phyloP scores from a whole-genome alignment of 352 stramenopile genomes.

The Sclerospora graminicola region DNA sequence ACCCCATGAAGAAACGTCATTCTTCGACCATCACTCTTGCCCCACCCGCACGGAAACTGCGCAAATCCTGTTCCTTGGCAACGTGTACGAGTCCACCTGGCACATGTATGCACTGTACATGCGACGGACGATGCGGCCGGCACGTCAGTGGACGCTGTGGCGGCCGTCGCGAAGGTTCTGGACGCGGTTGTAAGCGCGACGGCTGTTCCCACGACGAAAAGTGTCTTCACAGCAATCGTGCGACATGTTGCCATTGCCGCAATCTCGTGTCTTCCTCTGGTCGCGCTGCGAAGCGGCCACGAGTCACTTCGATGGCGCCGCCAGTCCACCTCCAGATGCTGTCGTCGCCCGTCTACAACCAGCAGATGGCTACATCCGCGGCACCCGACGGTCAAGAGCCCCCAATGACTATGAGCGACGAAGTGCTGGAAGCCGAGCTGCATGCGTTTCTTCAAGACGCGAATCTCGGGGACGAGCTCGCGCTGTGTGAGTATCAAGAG shows the following conservation, averaged over 20 bases:
- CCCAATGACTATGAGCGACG: neutral
- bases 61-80: constrained; percentile 62
- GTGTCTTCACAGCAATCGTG: constrained; percentile 60
- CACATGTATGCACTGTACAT: constrained; percentile 79
- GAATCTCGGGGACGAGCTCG: constrained; percentile 21
- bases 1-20: too few relatives aligned
- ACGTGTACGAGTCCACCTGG: constrained; percentile 39
- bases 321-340: too few relatives aligned
- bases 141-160: constrained; percentile 46
- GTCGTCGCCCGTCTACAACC: neutral
- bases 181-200: constrained; percentile 50
- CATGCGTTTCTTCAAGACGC: constrained; percentile 21
- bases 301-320: constrained; percentile 6
- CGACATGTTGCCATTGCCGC: constrained; percentile 68
- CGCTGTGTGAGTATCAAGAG: constrained; percentile 45
- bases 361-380: too few relatives aligned
- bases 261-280: constrained; percentile 61
- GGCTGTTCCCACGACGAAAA: constrained; percentile 48
- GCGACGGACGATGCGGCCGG: constrained; percentile 54
- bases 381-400: too few relatives aligned
- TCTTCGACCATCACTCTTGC: too few relatives aligned
- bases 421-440: constrained; percentile 12
- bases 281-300: constrained; percentile 25
- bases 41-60: constrained; percentile 31
- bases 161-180: constrained; percentile 48